A percentile compares a stretch with the other conserved stretches of the same genome.
phyloP scores from a whole-genome alignment of 2,329 filamentous ascomycete genomes.

The Emericellopsis atlantica region DNA sequence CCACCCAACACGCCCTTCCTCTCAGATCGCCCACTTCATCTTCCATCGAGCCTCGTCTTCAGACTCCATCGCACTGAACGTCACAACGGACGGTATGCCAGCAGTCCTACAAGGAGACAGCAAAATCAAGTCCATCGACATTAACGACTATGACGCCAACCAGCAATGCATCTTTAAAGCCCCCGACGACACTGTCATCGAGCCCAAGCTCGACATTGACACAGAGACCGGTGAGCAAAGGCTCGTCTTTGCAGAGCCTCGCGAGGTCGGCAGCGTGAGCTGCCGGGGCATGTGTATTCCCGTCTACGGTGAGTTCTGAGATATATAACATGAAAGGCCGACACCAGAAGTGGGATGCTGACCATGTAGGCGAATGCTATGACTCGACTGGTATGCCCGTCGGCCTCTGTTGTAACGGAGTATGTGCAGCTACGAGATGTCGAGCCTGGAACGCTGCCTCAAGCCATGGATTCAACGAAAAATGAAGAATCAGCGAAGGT shows the following conservation, averaged over 20 bases:
- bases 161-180: conserved; percentile 26
- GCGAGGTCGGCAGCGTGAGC: conserved; percentile 26
- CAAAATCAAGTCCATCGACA: conserved; percentile 25
- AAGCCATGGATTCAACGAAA: no score
- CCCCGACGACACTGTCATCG: conserved; percentile 15
- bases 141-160: conserved; percentile 28
- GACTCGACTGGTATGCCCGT: conserved; percentile 17
- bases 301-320: conserved; percentile 16
- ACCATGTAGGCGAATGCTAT: conserved; percentile 17
- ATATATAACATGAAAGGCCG: background rate
- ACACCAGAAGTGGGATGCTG: background rate
- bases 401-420: conserved; percentile 28
- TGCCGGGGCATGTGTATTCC: conserved; percentile 29
- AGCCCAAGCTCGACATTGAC: conserved; percentile 13
- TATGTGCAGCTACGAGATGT: conserved; percentile 27
- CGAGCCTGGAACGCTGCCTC: conserved; percentile 18
- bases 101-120: conserved; percentile 22
- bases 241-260: conserved; percentile 29
- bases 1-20: background rate
- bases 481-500: background rate
- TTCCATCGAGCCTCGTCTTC: conserved; percentile 25
- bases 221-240: conserved; percentile 19
- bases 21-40: conserved; percentile 25
- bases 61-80: conserved; percentile 23
- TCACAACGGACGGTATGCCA: conserved; percentile 26